Evolutionary conservation across 768 basidiomycete genomes (phyloP), one percentile per base, ranked within the genome.

Genomic region (Phylloporus sp.): DNA sequence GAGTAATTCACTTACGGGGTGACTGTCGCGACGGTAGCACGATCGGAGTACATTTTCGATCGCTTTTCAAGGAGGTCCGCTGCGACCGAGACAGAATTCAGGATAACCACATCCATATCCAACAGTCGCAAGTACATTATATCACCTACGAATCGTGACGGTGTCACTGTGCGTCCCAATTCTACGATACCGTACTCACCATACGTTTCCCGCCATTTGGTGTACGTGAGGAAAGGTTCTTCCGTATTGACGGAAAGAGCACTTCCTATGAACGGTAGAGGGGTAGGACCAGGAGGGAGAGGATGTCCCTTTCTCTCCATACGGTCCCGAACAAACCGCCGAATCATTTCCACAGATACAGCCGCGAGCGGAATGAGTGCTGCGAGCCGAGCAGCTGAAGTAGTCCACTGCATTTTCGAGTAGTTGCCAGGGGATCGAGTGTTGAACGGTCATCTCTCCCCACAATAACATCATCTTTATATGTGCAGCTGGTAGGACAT

Each of bases 41-140:
- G 53, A 50, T 69, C 64, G 8, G 70, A 67, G 42, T 69, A 70
- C n/a, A 59, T 59, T 24, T 43, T 51, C 20, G 67, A 62, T 15
- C 62, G 56, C 37, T 55, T 49, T 5, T 62, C 63, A 6, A 69
- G 33, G 13, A 69, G 41, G 37, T 70, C 63, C 23, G 36, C 52
- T 11, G 56, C 57, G 3, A 61, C 54, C 33, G 63, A 57, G 22
- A 45, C 53, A 5, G 61, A 59, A 48, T 65, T 66, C 33, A 69
- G 51, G 3, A 69, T 35, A 1, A 69, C 13, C 11, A 63, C 38
- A 17, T 52, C 27, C 62, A 60, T 57, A 11, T 51, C 48, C 32
- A 63, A 54, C 6, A 63, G 37, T 6, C 44, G 60, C 3, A 52
- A 44, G 27, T 62, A 55, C 22, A 60, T 18, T 20, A 64, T 47